Evolutionary conservation across 1,139 yeast genomes (phyloP), one percentile per base, ranked within the genome.

Genomic region (Hyphopichia burtonii): DNA sequence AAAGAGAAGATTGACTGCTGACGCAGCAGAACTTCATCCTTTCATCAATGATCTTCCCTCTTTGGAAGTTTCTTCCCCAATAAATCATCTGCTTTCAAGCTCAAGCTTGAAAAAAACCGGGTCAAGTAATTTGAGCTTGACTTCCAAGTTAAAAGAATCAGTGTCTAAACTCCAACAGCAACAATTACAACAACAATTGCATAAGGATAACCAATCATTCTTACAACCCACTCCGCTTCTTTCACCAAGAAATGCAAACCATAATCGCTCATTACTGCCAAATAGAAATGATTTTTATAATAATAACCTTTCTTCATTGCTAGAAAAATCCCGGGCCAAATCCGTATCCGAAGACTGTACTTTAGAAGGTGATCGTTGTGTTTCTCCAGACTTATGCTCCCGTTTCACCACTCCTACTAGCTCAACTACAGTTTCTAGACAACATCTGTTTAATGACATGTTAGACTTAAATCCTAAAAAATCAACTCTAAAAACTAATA

Each of bases 21-120:
- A 55, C 1, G 71, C 75, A 34, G 71, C 82, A 28, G 55, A 71
- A 41, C 44, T 55, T 2, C 88, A 82, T 56, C 76, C 80, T 2
- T 81, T 80, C 17, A 17, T 31, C 16, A 31, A 31, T 31, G 32
- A 30, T 14, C 17, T 20, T 8, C 23, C 23, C 8, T 8, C 23
- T 20, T 6, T 6, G 8, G 23, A 25, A 7, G 11, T 4, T 10
- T 25, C 28, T 9, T 50, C 50, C 78, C 41, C 22, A 7, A 18
- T 31, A 11, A 31, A 17, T 17, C 18, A 17, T 10, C 20, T 17
- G 34, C 8, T 14, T 20, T 20, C 18, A 18, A 9, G 4, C n/a
- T 25, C n/a, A 11, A 25, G 11, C 3, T 30, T 39, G 8, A 16
- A 38, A 9, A 34, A 37, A 25, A 15, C 41, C 12, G 34, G 46